A percentile compares a stretch with the other conserved stretches of the same genome.
Evolutionary conservation across 2,329 filamentous ascomycete genomes (phyloP).

Genomic region (Dothideomycetes sp.): DNA sequence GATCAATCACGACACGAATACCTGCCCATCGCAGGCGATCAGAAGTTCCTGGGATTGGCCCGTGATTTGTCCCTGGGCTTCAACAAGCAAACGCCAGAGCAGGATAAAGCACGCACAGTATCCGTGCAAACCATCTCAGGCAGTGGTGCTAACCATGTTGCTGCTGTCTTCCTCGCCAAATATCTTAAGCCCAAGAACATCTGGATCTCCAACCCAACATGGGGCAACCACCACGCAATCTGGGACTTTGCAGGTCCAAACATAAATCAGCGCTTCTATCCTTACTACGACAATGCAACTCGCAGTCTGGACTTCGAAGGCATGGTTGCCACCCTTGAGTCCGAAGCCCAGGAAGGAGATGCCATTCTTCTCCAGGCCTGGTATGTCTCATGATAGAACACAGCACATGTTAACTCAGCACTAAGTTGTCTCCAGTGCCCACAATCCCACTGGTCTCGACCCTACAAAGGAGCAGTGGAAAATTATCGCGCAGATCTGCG

Average conservation of each 20-base stretch:
- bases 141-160: constrained; percentile 82
- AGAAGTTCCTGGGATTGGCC: constrained; percentile 44
- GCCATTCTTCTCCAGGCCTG: constrained; percentile 27
- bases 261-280: constrained; percentile 12
- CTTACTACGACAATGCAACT: constrained; percentile 20
- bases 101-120: constrained; percentile 11
- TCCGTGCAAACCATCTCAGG: constrained; percentile 81
- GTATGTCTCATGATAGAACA: too few species aligned
- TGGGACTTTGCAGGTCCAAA: constrained; percentile 16
- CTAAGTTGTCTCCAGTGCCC: too few species aligned
- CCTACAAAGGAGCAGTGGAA: constrained; percentile 24
- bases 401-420: too few species aligned
- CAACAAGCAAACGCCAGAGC: constrained; percentile 10
- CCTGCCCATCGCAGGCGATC: constrained; percentile 77
- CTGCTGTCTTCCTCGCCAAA: constrained; percentile 77
- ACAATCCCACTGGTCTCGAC: constrained; percentile 30
- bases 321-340: constrained; percentile 17
- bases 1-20: constrained; percentile 79
- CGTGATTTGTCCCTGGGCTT: constrained; percentile 18
- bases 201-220: constrained; percentile 24
- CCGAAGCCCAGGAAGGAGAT: constrained; percentile 17
- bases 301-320: constrained; percentile 20
- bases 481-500: constrained; percentile 20
- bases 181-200: constrained; percentile 49
- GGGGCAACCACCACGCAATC: constrained; percentile 23